Percentiles rank a stretch among this genome's conserved stretches.
Evolutionary conservation across 2,329 filamentous ascomycete species (phyloP).

Genomic region (Stenocarpella maydis): DNA sequence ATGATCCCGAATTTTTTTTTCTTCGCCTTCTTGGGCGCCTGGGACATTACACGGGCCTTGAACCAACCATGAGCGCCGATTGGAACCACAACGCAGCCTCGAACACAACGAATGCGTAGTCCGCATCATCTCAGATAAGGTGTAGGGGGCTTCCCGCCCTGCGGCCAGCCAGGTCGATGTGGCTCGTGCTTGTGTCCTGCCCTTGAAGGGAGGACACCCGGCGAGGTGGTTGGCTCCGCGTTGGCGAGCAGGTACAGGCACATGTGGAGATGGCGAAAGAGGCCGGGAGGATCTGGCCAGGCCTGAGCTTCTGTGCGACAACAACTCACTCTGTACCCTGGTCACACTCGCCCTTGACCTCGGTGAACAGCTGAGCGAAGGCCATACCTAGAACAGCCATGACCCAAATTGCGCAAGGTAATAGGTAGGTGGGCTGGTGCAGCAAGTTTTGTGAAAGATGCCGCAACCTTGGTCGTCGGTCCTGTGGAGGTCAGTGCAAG

Average conservation of each 20-base stretch:
- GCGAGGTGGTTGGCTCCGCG: conserved; percentile 30
- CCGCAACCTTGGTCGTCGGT: not conserved
- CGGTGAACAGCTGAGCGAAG: not conserved
- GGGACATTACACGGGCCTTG: conserved; percentile 10
- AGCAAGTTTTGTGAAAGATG: not conserved
- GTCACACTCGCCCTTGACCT: not conserved
- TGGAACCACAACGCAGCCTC: not conserved
- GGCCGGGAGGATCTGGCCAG: conserved; percentile 29
- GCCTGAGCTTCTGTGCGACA: conserved; percentile 30
- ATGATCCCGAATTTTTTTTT: not conserved
- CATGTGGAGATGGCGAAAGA: conserved; percentile 19
- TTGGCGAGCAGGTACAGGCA: conserved; percentile 34
- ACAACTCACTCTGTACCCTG: conserved; percentile 11
- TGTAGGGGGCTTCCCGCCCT: conserved; percentile 29
- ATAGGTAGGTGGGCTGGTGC: not conserved
- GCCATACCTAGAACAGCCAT: not conserved
- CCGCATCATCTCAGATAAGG: conserved; percentile 36
- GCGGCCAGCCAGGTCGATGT: conserved; percentile 28
- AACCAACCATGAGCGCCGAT: conserved; percentile 29
- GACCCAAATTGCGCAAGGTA: not conserved
- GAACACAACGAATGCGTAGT: not conserved
- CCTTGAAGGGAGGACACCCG: conserved; percentile 13
- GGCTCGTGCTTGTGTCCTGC: conserved; percentile 23
- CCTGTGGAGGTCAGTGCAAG: not conserved
- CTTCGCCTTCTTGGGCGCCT: not conserved